A percentile compares a stretch with the other conserved stretches of the same genome.
Conservation (phyloP, 805 yeast genomes). For the Starmera amethionina region DNA sequence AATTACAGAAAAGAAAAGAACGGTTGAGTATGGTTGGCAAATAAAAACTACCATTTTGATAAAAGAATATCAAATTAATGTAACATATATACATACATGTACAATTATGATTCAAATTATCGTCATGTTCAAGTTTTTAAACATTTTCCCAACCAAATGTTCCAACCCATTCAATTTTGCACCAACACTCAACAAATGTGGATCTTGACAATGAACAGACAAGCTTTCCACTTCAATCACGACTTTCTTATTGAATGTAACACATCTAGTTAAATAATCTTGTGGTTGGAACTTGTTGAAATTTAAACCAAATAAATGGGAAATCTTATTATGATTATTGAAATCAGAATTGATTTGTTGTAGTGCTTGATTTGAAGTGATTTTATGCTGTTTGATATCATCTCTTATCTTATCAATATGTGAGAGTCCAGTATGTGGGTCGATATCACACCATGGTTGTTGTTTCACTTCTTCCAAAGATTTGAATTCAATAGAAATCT, state of each 20-base stretch:
- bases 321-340: slow-evolving; percentile 15
- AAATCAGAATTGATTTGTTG: slow-evolving; percentile 23
- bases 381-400: slow-evolving; percentile 36
- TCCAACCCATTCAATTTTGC: slow-evolving; percentile 58
- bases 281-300: slow-evolving; percentile 25
- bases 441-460: slow-evolving; percentile 54
- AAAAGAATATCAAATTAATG: too few species aligned
- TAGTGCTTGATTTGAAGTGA: slow-evolving; percentile 28
- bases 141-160: slow-evolving; percentile 16
- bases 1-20: slow-evolving; percentile 17
- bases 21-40: slow-evolving; percentile 15
- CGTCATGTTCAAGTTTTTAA: slow-evolving; percentile 13
- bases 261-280: slow-evolving; percentile 51
- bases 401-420: slow-evolving; percentile 50
- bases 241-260: slow-evolving; percentile 49
- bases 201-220: slow-evolving; percentile 59
- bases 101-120: slow-evolving; percentile 14
- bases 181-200: slow-evolving; percentile 49
- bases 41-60: background rate
- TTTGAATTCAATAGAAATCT: slow-evolving; percentile 50
- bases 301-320: slow-evolving; percentile 21
- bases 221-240: slow-evolving; percentile 53
- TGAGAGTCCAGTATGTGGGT: slow-evolving; percentile 35
- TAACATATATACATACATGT: too few species aligned
- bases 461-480: slow-evolving; percentile 38